phyloP scores from a whole-genome alignment of 2,329 filamentous ascomycete genomes.

The Cordyceps tenuipes region DNA sequence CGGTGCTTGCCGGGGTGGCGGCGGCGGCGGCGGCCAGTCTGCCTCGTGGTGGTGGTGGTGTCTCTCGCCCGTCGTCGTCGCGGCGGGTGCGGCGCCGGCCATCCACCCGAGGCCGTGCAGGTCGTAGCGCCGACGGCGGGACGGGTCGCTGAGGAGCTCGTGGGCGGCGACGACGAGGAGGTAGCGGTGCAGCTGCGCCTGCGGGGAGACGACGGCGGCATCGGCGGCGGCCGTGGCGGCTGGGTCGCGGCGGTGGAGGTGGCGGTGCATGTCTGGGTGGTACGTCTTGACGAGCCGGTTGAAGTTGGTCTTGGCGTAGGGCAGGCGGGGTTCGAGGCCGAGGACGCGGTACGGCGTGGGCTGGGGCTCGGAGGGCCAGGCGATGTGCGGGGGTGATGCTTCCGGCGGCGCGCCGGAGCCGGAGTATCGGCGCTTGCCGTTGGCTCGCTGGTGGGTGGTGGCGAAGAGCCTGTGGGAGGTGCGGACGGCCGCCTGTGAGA shows the following conservation, averaged over 20 bases:
- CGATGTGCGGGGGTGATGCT: background rate
- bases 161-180: constrained; percentile 15
- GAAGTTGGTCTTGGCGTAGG: constrained; percentile 15
- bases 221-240: background rate
- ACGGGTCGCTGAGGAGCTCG: constrained; percentile 13
- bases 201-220: background rate
- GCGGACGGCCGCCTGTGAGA: background rate
- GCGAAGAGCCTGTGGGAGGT: background rate
- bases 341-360: constrained; percentile 16
- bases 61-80: background rate
- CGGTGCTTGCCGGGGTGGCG: background rate
- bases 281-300: constrained; percentile 16
- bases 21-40: constrained; percentile 13
- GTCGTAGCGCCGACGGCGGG: constrained; percentile 13
- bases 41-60: background rate
- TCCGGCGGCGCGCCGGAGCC: background rate
- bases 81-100: background rate
- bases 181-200: constrained; percentile 12
- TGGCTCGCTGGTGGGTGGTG: background rate
- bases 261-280: constrained; percentile 14
- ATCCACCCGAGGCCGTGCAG: constrained; percentile 11
- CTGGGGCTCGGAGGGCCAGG: constrained; percentile 11
- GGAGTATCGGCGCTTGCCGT: background rate
- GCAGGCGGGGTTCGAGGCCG: background rate
- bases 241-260: background rate